phyloP scores from a whole-genome alignment of 78 protist species.

The Creolimax fragrantissima region DNA sequence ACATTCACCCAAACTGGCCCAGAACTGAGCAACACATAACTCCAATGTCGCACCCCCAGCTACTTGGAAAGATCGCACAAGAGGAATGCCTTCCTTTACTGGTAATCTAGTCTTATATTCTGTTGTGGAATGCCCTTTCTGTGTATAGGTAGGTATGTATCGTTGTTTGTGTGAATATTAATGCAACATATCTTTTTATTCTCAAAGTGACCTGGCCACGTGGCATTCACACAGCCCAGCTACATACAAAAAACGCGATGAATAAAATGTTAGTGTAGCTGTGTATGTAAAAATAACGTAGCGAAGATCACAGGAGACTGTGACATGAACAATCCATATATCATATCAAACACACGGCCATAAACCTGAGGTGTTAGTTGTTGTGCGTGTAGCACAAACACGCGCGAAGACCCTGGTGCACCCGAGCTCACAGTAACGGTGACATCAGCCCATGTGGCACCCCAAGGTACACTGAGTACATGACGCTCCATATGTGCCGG shows the following conservation, averaged over 20 bases:
- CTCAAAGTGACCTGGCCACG: too few relatives aligned
- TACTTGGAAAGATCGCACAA: not conserved
- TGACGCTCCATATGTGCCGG: not conserved
- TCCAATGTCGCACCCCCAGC: not conserved
- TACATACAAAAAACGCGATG: too few relatives aligned
- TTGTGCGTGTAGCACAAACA: not conserved
- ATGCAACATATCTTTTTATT: too few relatives aligned
- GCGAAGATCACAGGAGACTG: too few relatives aligned
- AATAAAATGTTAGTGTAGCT: too few relatives aligned
- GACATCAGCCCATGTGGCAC: slow-evolving; percentile 1
- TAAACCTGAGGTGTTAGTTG: not conserved
- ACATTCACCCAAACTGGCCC: not conserved
- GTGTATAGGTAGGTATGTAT: not conserved
- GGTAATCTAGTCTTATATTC: not conserved
- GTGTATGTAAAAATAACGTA: too few relatives aligned
- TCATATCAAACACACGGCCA: too few relatives aligned
- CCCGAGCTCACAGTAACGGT: not conserved
- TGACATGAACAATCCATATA: too few relatives aligned
- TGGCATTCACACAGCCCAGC: too few relatives aligned
- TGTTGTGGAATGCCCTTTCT: not conserved
- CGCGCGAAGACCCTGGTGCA: not conserved
- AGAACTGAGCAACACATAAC: slow-evolving; percentile 9
- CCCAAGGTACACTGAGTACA: not conserved
- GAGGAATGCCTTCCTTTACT: not conserved
- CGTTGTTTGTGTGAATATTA: not conserved